Base-by-base conservation (phyloP, 352 stramenopile species). In the Globisporangium camurandrum region DNA sequence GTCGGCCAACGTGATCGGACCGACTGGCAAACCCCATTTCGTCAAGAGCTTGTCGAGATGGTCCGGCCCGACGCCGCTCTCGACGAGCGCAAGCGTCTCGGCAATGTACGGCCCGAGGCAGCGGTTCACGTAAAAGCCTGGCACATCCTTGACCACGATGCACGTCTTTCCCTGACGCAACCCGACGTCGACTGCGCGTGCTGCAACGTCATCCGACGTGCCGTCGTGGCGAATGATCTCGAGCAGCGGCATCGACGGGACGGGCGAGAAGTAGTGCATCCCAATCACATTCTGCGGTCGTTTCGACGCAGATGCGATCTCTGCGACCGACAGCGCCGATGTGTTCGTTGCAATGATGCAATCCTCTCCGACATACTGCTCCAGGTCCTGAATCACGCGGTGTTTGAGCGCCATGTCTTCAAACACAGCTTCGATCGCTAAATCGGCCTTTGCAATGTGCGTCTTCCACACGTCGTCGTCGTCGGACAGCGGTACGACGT, bases 211-310 rank as follows among this genome's bases (percentile, higher is more conserved):
- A 42, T 97, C 84, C 30, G 77, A 94, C 27, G 92, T 98, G 41
- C 82, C 81, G 28, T 86, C 71, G 71, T 98, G 94, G 56, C 90
- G 93, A 67, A 99, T 99, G 37, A 99, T 98, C 73, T 99, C 96
- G 53, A 99, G 73, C 39, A 99, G 75, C 23, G 95, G 95, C 97
- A 99, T 99, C 41, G 75, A 89, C 14, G 95, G 93, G 49, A 99
- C 97, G 24, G 97, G 97, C 26, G 83, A 97, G 67, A 99, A 99
- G 74, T 99, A 99, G 76, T 99, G 97, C 95, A 99, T 99, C 42
- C 97, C 97, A 23, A 99, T 93, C 17, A 97, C 82, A 48, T 95
- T 95, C 59, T 97, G 71, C 14, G 88, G 89, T 9, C 78, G 77
- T 57, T 85, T 86, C 60, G 69, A 84, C 7, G 73, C 71, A 44